Conservation (phyloP, 148 eudicot genomes). For the Arctostaphylos glauca region DNA sequence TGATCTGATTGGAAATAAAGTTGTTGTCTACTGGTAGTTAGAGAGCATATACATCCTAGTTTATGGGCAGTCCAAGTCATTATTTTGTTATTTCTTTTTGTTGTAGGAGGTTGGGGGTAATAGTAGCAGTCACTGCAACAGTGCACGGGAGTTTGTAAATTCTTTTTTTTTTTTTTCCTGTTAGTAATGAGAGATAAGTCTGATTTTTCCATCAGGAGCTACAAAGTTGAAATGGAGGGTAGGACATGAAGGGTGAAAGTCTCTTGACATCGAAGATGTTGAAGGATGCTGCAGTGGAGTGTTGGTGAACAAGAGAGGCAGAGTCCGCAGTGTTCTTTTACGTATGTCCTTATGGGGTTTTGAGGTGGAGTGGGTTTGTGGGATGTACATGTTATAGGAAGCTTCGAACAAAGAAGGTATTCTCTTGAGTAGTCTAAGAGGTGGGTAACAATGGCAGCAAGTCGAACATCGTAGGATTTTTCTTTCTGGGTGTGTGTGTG, state of each 20-base stretch:
- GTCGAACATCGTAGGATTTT: not conserved
- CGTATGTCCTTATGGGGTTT: not conserved
- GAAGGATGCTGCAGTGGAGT: conserved; percentile 7
- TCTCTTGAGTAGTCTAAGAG: not conserved
- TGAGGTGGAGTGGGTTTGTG: conserved; percentile 3
- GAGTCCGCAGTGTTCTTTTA: not conserved
- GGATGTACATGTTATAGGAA: not conserved
- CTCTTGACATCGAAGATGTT: not conserved
- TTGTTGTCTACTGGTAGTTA: not conserved
- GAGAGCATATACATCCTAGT: not conserved
- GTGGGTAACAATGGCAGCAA: not conserved
- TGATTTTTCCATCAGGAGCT: no score
- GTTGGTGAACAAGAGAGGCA: not conserved
- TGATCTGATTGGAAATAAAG: no score
- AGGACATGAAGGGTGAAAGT: not conserved
- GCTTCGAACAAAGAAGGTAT: not conserved
- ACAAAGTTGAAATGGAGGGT: no score
- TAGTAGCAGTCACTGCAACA: not conserved
- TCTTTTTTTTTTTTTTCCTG: not conserved
- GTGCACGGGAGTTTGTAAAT: not conserved
- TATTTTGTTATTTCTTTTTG: not conserved
- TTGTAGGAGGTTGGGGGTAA: not conserved
- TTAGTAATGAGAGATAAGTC: not conserved
- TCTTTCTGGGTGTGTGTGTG: no score
- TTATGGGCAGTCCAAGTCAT: not conserved